Evolutionary conservation across 805 yeast genomes (phyloP), one percentile per base, ranked within the genome.

Genomic region (Candida ovalis): DNA sequence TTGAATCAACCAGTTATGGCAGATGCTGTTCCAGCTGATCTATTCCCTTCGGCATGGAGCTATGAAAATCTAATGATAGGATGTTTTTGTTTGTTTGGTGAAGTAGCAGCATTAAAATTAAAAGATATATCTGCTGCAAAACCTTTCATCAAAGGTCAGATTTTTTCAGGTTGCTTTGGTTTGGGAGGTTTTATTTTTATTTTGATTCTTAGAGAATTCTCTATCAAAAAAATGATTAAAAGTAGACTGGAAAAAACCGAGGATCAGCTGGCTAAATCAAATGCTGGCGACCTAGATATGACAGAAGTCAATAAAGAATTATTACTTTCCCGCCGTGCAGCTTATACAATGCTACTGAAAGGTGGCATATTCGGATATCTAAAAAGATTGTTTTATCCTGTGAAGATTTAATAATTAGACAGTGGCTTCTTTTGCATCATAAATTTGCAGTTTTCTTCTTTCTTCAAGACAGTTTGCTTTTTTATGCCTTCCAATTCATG

Each of bases 71-170:
- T 66, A 18, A 41, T 60, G 36, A 55, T 54, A 39, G 68, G 68
- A 4, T 36, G 62, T 3, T 62, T 71, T 33, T 44, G 56, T 40
- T 45, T 64, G 33, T 57, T 60, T 28, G 56, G 59, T 19, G 71
- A 67, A 48, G 63, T 64, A 27, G 62, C 59, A 18, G 66, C 67
- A 0, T 47, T 67, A 47, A 55, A 57, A 13, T 45, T 66, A 42
- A 49, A 62, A 35, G 52, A 63, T 32, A 28, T 44, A 23, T 21
- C 42, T 6, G 40, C 49, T 6, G 6, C 50, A 0, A 55, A 35
- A 19, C 86, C 87, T 2, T 84, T 76, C 57, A 63, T 78, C 27
- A 74, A 81, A 53, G 72, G 86, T 1, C 89, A 84, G 57, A 70
- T 82, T 2, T 81, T 80, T 55, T 76, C 81, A 5, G 88, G 88